Percentiles rank a stretch among this genome's conserved stretches.
Evolutionary conservation across 306 rosid genomes (phyloP).

Genomic region (Cucurbita pepo): DNA sequence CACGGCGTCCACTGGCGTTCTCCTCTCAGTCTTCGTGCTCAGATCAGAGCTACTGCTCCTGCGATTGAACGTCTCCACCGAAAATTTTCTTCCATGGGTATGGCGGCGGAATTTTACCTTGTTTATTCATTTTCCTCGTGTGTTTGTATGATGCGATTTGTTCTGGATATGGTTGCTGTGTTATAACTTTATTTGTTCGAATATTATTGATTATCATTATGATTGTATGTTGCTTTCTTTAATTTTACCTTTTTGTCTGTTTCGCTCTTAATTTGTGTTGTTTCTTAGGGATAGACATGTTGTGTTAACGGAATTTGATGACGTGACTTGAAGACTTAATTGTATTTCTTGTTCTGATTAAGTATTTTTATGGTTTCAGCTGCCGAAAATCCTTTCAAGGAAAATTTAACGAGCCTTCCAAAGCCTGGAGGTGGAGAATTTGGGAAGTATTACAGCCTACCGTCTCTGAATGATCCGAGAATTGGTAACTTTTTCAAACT

Average conservation of each 20-base stretch:
- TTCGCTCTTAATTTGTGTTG: background rate
- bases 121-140: background rate
- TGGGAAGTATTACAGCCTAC: slow-evolving; percentile 87
- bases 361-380: slow-evolving; percentile 26
- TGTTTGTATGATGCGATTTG: background rate
- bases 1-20: slow-evolving; percentile 63
- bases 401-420: slow-evolving; percentile 65
- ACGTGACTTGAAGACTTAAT: background rate
- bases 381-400: slow-evolving; percentile 78
- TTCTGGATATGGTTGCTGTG: background rate
- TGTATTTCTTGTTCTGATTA: background rate
- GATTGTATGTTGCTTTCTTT: background rate
- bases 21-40: slow-evolving; percentile 46
- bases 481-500: slow-evolving; percentile 38
- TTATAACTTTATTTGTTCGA: background rate
- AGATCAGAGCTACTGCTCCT: slow-evolving; percentile 77
- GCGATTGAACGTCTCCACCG: slow-evolving; percentile 58
- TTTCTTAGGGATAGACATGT: background rate
- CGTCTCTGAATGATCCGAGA: slow-evolving; percentile 81
- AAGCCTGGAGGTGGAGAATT: slow-evolving; percentile 95
- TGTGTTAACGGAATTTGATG: background rate
- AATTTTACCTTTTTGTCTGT: background rate
- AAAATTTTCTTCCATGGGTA: slow-evolving; percentile 67
- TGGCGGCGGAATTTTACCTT: slow-evolving; percentile 1
- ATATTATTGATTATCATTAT: no score